Percentiles rank a stretch among this genome's conserved stretches.
phyloP scores from a whole-genome alignment of 179 eudicot genomes.

The Actinidia chinensis region DNA sequence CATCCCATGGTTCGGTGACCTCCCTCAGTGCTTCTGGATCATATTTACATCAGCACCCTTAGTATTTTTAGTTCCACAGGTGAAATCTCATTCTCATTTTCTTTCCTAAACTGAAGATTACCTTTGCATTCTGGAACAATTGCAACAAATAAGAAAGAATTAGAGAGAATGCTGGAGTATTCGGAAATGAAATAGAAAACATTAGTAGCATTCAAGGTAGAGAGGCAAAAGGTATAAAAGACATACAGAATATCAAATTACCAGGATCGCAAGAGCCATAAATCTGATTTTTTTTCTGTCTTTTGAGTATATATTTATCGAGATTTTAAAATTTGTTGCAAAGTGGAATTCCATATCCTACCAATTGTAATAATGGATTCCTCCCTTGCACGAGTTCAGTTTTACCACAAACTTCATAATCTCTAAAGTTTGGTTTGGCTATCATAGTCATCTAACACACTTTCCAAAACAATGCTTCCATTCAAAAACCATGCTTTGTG shows the following conservation, averaged over 20 bases:
- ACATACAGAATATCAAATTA: neutral
- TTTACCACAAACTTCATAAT: neutral
- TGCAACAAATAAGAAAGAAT: conserved; percentile 2
- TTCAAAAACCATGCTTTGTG: neutral
- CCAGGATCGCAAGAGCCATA: conserved; percentile 8
- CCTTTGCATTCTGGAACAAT: conserved; percentile 47
- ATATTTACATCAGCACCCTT: conserved; percentile 22
- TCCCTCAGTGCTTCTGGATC: conserved; percentile 21
- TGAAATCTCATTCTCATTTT: conserved; percentile 31
- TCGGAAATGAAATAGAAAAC: neutral
- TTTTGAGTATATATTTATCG: neutral
- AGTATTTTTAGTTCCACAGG: conserved; percentile 27
- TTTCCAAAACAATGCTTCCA: neutral
- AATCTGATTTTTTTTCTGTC: neutral
- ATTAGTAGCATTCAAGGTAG: neutral
- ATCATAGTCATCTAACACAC: neutral
- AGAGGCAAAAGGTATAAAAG: neutral
- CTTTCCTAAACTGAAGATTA: conserved; percentile 39
- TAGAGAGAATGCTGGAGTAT: neutral
- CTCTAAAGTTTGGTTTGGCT: neutral
- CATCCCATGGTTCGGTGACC: conserved; percentile 17
- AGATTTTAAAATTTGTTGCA: neutral
- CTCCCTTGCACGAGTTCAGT: neutral
- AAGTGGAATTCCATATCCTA: neutral
- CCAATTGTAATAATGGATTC: neutral